Base-by-base conservation (phyloP, 2,329 filamentous ascomycete species). In the Capronia americana region DNA sequence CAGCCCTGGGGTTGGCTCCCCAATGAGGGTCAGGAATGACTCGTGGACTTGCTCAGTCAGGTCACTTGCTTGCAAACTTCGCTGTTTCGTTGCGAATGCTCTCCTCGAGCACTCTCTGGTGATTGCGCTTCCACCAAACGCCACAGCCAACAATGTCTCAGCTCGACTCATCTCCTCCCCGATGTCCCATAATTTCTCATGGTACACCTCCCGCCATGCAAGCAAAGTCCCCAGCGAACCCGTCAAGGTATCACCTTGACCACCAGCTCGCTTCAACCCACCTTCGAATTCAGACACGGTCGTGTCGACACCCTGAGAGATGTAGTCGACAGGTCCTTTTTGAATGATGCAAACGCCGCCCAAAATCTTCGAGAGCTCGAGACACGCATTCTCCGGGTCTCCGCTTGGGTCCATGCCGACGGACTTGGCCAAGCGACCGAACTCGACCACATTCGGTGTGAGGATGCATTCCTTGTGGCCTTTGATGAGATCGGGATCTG, bases 381-480 rank as follows among this genome's bases (percentile, higher is more conserved):
- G 81, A 73, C 88, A 90, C 11, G 93, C 87, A 72, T 85, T 83
- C 34, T 65, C 66, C 14, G 66, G 69, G 50, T 73, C 68, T 6
- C 59, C 54, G 56, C 51, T 50, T 26, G 63, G 61, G 66, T 92
- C 86, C 61, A 97, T 81, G 2, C 87, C 87, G 65, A 95, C 83
- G 1, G 88, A 85, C 77, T 92, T 90, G 65, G 92, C 93, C 50
- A 99, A 78, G 12, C 93, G 84, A 1, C 86, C 88, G 75, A 98
- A 98, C 78, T 99, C 95, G 4, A 96, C 92, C 0, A 97, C 90
- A 70, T 99, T 99, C 1, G 95, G 95, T 50, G 95, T 99, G 64
- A 99, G 81, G 61, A 99, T 92, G 60, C 92, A 96, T 67, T 92
- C 87, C 55, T 84, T 85, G 80, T 94, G 98, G 0, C 93, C 93